Evolutionary conservation across 2,329 filamentous ascomycete genomes (phyloP).

Genomic region (Penicillium sp.): DNA sequence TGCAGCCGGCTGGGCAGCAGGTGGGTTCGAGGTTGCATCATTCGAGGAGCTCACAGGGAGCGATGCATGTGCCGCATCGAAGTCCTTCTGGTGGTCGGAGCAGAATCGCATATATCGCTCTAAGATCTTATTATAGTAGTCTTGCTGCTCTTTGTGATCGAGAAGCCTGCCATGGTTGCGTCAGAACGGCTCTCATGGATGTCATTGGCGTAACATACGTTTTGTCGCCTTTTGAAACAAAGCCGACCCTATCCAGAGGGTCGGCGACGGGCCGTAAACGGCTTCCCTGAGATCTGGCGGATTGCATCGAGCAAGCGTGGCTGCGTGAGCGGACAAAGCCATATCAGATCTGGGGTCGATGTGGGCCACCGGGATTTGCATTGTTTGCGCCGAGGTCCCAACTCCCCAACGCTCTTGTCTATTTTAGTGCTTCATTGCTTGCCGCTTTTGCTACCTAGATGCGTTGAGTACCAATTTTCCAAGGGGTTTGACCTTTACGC

Average conservation of each 20-base stretch:
- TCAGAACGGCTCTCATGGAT: not conserved
- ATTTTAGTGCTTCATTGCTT: conserved; percentile 1
- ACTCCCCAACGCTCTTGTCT: conserved; percentile 21
- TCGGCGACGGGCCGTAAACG: conserved; percentile 74
- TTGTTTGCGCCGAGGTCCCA: conserved; percentile 30
- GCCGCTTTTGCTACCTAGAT: not conserved
- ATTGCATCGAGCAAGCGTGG: conserved; percentile 17
- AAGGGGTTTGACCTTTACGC: too few relatives aligned
- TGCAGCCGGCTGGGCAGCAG: conserved; percentile 28
- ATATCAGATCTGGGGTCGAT: conserved; percentile 6
- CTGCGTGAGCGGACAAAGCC: conserved; percentile 1
- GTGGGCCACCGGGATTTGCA: conserved; percentile 7
- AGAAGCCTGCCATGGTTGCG: conserved; percentile 56
- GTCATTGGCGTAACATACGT: conserved; percentile 54
- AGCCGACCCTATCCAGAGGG: conserved; percentile 74
- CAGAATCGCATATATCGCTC: conserved; percentile 89
- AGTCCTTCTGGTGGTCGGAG: conserved; percentile 69
- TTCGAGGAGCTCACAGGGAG: conserved; percentile 47
- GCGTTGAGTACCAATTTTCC: not conserved
- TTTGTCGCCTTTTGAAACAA: conserved; percentile 88
- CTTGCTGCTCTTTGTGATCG: conserved; percentile 75
- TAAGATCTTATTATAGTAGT: conserved; percentile 82
- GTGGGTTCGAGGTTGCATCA: conserved; percentile 42
- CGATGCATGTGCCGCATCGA: conserved; percentile 72
- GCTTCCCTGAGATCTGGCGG: conserved; percentile 24